Conservation (phyloP, 768 basidiomycete genomes). For the Boletus rubropictus region DNA sequence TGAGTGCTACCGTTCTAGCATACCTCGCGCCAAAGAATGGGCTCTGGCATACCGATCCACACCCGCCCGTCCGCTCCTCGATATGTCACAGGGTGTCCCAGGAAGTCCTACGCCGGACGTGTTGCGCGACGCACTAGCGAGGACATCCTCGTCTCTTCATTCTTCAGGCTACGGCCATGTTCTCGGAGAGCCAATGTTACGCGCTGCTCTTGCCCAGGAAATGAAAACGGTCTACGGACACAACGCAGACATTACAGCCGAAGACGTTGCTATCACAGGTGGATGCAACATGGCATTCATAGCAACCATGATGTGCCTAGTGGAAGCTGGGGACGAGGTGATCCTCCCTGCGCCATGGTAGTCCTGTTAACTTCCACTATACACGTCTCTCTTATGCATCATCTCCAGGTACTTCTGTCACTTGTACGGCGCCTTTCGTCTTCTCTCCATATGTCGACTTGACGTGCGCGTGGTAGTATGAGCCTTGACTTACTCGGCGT, state of each 20-base stretch:
- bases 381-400: not conserved
- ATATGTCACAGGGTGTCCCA: constrained; percentile 74
- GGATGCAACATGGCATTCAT: constrained; percentile 74
- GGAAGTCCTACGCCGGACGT: constrained; percentile 53
- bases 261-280: constrained; percentile 63
- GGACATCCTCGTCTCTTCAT: constrained; percentile 37
- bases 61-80: constrained; percentile 46
- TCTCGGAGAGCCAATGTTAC: constrained; percentile 50
- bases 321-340: constrained; percentile 65
- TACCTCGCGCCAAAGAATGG: constrained; percentile 58
- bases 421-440: constrained; percentile 33
- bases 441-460: not conserved
- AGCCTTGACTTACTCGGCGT: constrained; percentile 58
- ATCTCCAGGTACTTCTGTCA: constrained; percentile 60
- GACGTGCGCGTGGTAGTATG: constrained; percentile 45
- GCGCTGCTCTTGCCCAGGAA: constrained; percentile 51
- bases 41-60: constrained; percentile 39
- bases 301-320: constrained; percentile 54
- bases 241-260: constrained; percentile 40
- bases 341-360: constrained; percentile 72
- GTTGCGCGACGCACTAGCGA: constrained; percentile 45
- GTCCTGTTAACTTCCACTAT: not conserved
- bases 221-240: constrained; percentile 55
- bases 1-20: constrained; percentile 30
- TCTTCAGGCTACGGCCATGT: constrained; percentile 55